Evolutionary conservation across 768 basidiomycete genomes (phyloP), one percentile per base, ranked within the genome.

Genomic region (Mycena polygramma): DNA sequence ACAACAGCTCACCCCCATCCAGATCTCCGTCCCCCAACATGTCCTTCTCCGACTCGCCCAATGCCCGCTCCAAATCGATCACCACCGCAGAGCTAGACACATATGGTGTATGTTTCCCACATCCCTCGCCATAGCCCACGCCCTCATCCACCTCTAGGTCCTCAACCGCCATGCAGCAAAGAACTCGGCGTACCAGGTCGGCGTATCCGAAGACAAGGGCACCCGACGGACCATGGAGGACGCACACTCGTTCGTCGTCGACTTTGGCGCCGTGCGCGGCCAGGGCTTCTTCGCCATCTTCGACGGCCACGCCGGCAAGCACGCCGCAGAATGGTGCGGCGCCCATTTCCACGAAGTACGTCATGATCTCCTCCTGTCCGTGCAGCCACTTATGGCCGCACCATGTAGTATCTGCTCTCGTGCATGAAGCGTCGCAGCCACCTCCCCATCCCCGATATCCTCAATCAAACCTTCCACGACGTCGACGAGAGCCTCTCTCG

Each of bases 301-400:
- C 76, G 98, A 99, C 75, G 98, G 98, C 4, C 98, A 99, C 79
- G 98, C 98, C 1, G 98, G 98, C 20, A 99, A 97, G 79, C 95
- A 98, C 76, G 97, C 97, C 41, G 98, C 98, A 35, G 98, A 99
- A 80, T 99, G 97, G 97, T 99, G 98, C 81, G 98, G 98, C 51
- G 86, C 88, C 75, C 91, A 99, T 79, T 99, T 99, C 82, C 96
- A 99, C 77, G 91, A 96, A 85, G 96, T 92, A 78, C 68, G 84
- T 77, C 55, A 70, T 54, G 35, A 24, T 14, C 63, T 41, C 13
- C 55, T 55, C 53, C 53, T 57, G 0, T 63, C 46, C 17, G 17
- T 20, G 10, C 22, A 14, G 54, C 52, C 30, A 68, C 57, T 69
- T 36, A 26, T 19, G 26, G 17, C 30, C 30, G 30, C 57, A 36